phyloP scores from a whole-genome alignment of 148 eudicot species.

The Rhododendron ovatum region DNA sequence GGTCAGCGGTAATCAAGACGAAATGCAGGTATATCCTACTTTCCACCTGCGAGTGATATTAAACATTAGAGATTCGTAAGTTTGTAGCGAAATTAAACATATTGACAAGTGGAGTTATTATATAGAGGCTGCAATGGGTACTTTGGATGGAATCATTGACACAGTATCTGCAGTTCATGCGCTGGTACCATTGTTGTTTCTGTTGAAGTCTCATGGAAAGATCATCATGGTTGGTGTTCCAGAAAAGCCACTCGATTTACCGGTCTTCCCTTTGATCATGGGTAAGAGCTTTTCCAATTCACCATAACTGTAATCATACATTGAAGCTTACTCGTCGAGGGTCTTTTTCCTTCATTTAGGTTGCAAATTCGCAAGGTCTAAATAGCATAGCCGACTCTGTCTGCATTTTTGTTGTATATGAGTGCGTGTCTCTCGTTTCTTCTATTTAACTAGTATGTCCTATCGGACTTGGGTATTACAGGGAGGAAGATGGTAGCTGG shows the following conservation, averaged over 20 bases:
- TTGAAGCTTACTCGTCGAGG: too few species aligned
- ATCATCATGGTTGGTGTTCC: conserved; percentile 20
- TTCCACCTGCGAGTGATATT: not conserved
- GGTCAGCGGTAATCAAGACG: conserved; percentile 16
- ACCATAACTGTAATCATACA: too few species aligned
- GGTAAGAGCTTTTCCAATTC: not conserved
- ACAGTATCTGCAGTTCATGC: conserved; percentile 21
- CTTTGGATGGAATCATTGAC: conserved; percentile 22
- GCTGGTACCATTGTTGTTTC: conserved; percentile 9
- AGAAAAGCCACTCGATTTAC: not conserved
- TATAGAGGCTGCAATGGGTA: conserved; percentile 21
- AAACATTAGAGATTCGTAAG: too few species aligned
- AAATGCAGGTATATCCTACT: conserved; percentile 19
- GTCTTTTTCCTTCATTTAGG: too few species aligned
- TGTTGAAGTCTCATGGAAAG: conserved; percentile 22
- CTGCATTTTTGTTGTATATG: not conserved
- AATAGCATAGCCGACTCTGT: not conserved
- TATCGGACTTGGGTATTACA: not conserved
- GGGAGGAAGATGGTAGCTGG: conserved; percentile 5
- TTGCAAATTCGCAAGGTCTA: not conserved
- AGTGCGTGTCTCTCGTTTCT: not conserved
- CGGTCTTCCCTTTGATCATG: not conserved
- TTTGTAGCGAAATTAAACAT: too few species aligned
- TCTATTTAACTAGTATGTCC: not conserved
- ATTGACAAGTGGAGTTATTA: not conserved